phyloP scores from a whole-genome alignment of 225 moss, liverwort and hornwort species.

The Thuidium tamariscinum region DNA sequence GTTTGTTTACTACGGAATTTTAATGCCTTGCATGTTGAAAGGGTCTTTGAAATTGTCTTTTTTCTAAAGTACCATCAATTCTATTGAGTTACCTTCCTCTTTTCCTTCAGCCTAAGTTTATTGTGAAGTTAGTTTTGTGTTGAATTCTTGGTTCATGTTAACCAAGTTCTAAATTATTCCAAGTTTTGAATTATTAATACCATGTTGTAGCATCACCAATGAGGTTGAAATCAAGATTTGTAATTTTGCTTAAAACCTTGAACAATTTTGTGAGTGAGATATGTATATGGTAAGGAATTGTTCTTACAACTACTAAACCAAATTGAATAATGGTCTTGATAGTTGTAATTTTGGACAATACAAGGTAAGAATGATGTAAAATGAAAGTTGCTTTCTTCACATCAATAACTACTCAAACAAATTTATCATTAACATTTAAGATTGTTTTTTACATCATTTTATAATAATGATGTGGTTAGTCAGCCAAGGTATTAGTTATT shows the following conservation, averaged over 20 bases:
- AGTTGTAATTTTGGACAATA: not conserved
- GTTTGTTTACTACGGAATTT: slow-evolving; percentile 34
- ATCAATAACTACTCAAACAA: not conserved
- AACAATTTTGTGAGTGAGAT: not conserved
- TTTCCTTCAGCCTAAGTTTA: too few species aligned
- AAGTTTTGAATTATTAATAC: not conserved
- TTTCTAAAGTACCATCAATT: slow-evolving; percentile 25
- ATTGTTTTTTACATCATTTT: too few species aligned
- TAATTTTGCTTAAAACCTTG: not conserved
- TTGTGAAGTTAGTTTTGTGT: not conserved
- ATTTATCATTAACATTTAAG: too few species aligned
- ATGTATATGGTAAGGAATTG: accelerated
- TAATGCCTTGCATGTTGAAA: slow-evolving; percentile 37
- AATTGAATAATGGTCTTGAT: not conserved
- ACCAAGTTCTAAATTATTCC: not conserved
- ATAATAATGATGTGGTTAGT: too few species aligned
- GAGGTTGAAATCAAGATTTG: not conserved
- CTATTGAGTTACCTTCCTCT: slow-evolving; percentile 14
- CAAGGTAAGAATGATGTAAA: accelerated
- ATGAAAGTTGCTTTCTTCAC: not conserved
- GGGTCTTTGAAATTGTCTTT: slow-evolving; percentile 23
- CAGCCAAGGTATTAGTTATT: too few species aligned
- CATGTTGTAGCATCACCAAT: not conserved
- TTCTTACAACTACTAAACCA: not conserved
- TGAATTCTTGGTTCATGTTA: not conserved